Conservation (phyloP, 495 filamentous ascomycete species). For the Penicillium daleae region DNA sequence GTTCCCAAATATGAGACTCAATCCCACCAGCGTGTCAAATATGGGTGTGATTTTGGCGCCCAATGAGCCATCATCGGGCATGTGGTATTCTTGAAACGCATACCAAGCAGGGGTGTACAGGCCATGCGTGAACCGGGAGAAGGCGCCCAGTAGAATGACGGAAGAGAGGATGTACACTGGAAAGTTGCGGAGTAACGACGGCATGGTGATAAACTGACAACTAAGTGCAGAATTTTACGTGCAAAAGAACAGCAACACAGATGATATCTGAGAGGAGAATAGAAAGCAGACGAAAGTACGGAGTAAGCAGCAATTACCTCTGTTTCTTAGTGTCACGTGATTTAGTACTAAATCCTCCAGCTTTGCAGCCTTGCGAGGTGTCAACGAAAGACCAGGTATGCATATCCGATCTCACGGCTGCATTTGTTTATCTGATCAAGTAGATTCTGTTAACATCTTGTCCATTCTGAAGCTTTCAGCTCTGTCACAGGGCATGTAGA, state of each 20-base stretch:
- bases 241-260: not conserved
- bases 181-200: not conserved
- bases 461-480: not conserved
- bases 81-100: conserved; percentile 4
- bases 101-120: conserved; percentile 1
- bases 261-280: not conserved
- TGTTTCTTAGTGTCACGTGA: not conserved
- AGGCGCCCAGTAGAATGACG: not conserved
- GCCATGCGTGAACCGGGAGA: conserved; percentile 1
- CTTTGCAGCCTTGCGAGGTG: not conserved
- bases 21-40: not conserved
- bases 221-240: no score
- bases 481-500: not conserved
- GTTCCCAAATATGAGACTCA: not conserved
- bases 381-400: not conserved
- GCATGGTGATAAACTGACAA: not conserved
- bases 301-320: not conserved
- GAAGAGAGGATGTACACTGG: not conserved
- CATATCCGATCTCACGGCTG: not conserved
- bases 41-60: not conserved
- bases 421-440: not conserved
- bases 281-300: not conserved
- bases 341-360: not conserved
- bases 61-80: not conserved
- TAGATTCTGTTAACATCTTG: no score